Evolutionary conservation across 78 protist genomes (phyloP), one percentile per base, ranked within the genome.

Genomic region (Dictyostelium brefeldianum): DNA sequence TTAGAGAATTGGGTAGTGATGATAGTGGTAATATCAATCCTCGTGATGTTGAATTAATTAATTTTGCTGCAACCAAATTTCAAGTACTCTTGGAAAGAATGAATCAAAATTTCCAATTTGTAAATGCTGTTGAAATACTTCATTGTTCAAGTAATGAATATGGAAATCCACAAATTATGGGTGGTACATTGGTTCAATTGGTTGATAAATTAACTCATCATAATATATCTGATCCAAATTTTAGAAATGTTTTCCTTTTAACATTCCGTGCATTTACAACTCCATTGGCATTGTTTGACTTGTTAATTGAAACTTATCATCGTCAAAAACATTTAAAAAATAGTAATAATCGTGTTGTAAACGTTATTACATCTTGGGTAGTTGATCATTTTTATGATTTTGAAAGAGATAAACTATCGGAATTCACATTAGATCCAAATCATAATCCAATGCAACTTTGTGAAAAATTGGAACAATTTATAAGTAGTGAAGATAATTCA

Each of bases 91-190:
- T 92, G 14, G 95, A 81, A n/a, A 22, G 95, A 36, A 80, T 83
- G 85, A 92, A 92, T 22, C 92, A 92, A 56, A 92, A 92, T 41
- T 92, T 92, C 95, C 95, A 92, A 51, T 92, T 92, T 71, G 90
- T 92, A 17, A 82, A 92, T 25, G 87, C 89, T 6, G 89, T 92
- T 12, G 95, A 92, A 29, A 80, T 92, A 10, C 51, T 92, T n/a
- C 71, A 92, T 67, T 92, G 95, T 12, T 83, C 95, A 12, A 22
- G 64, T 14, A 84, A 92, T 78, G 95, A 92, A 27, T 92, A 67
- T 56, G 95, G 95, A 20, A 81, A 92, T 78, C 95, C 91, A 48
- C 95, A 92, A 56, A 83, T 92, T 47, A 92, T 92, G 95, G 95
- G 95, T 80, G 95, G 92, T 67, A 65, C 90, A 3, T 54, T 92